Conservation (phyloP, 768 basidiomycete genomes). For the Termitomyces sp. region DNA sequence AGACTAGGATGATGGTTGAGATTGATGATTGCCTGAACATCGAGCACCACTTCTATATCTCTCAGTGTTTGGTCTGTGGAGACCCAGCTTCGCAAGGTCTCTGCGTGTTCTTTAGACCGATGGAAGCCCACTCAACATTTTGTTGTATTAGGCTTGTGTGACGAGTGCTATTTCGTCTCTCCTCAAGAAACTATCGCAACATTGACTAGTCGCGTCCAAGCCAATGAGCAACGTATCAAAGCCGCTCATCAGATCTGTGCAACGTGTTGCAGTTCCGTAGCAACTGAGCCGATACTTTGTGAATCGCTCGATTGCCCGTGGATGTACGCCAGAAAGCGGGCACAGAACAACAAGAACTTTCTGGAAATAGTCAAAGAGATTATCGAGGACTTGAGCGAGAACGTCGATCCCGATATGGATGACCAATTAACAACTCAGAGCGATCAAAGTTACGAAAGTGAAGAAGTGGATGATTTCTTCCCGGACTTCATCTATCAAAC, state of each 20-base stretch:
- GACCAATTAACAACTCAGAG: constrained; percentile 1
- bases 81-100: constrained; percentile 52
- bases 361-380: constrained; percentile 32
- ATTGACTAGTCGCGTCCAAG: constrained; percentile 53
- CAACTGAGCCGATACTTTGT: constrained; percentile 65
- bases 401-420: constrained; percentile 10
- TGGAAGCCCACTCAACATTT: not conserved
- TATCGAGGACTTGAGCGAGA: constrained; percentile 32
- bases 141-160: constrained; percentile 55
- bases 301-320: constrained; percentile 86
- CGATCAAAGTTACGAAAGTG: constrained; percentile 12
- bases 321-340: constrained; percentile 69
- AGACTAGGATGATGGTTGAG: constrained; percentile 20
- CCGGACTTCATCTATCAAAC: constrained; percentile 12
- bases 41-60: constrained; percentile 72
- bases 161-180: constrained; percentile 45
- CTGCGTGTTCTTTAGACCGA: not conserved
- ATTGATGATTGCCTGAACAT: constrained; percentile 50
- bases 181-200: constrained; percentile 55
- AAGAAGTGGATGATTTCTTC: constrained; percentile 2
- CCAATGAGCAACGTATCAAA: constrained; percentile 52
- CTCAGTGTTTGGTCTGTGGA: constrained; percentile 71
- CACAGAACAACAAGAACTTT: constrained; percentile 42
- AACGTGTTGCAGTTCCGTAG: constrained; percentile 60
- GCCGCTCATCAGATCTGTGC: constrained; percentile 70